Evolutionary conservation across 805 yeast species (phyloP).

Genomic region (Suhomyces pyralidae): DNA sequence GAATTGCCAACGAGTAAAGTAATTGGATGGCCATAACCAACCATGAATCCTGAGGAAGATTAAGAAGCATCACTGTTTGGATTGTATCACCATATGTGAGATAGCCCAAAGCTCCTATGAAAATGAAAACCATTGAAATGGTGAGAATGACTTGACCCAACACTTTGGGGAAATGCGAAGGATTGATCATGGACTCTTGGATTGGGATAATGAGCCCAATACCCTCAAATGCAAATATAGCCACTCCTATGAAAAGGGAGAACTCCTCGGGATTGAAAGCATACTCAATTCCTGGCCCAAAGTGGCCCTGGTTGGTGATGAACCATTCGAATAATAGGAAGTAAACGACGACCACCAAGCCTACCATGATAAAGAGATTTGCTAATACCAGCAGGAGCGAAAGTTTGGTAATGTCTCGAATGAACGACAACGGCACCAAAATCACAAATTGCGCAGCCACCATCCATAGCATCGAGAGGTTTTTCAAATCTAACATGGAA

Average conservation of each 20-base stretch:
- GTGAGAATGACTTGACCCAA: constrained; percentile 58
- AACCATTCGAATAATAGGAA: constrained; percentile 49
- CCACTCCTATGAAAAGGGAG: constrained; percentile 76
- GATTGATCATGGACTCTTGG: constrained; percentile 76
- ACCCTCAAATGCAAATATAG: constrained; percentile 87
- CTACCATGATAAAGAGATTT: constrained; percentile 63
- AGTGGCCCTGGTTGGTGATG: constrained; percentile 31
- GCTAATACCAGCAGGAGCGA: constrained; percentile 72
- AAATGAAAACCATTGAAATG: constrained; percentile 59
- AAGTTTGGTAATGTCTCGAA: constrained; percentile 72
- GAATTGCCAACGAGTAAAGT: constrained; percentile 69
- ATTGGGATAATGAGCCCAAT: constrained; percentile 80
- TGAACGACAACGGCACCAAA: constrained; percentile 65
- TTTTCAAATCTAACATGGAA: constrained; percentile 45
- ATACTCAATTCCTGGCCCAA: constrained; percentile 49
- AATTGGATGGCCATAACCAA: constrained; percentile 64
- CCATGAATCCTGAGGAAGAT: constrained; percentile 65
- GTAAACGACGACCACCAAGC: constrained; percentile 61
- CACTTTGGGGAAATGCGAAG: constrained; percentile 68
- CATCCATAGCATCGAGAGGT: constrained; percentile 39
- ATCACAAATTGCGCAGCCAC: constrained; percentile 55
- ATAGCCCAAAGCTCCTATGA: constrained; percentile 67
- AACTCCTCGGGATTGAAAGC: constrained; percentile 56
- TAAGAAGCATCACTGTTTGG: constrained; percentile 66
- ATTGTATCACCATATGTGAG: constrained; percentile 62